Percentiles rank a stretch among this genome's conserved stretches.
phyloP scores from a whole-genome alignment of 345 rosid species.

The Citrus glauca region DNA sequence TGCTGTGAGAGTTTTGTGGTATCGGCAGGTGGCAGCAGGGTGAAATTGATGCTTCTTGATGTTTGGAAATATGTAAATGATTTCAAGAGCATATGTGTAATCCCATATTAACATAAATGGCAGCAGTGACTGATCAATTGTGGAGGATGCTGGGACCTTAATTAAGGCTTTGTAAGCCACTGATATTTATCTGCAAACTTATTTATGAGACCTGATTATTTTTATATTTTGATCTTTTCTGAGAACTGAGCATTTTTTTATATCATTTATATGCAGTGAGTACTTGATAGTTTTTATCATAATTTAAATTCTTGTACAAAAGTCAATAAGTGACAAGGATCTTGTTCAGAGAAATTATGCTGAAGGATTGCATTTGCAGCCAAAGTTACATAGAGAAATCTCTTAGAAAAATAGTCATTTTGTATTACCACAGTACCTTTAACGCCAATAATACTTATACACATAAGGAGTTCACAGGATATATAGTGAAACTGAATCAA shows the following conservation, averaged over 20 bases:
- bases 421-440: too few relatives aligned
- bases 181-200: conserved; percentile 11
- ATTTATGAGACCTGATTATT: not conserved
- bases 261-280: not conserved
- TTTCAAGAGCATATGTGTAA: conserved; percentile 23
- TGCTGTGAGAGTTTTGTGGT: conserved; percentile 59
- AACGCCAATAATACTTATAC: too few relatives aligned
- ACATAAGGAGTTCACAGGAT: too few relatives aligned
- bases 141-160: conserved; percentile 7
- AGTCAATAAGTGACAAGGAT: too few relatives aligned
- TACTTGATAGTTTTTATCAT: not conserved
- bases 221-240: not conserved
- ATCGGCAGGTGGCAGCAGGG: not conserved
- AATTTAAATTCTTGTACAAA: too few relatives aligned
- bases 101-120: conserved; percentile 4
- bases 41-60: conserved; percentile 14
- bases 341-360: too few relatives aligned
- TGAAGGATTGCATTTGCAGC: too few relatives aligned
- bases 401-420: too few relatives aligned
- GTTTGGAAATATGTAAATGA: conserved; percentile 30
- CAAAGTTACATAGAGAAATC: too few relatives aligned
- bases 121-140: conserved; percentile 13
- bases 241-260: not conserved
- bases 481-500: too few relatives aligned
- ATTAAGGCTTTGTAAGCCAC: conserved; percentile 2